Evolutionary conservation across 73 alveolate genomes (phyloP).

Genomic region (Paramecium primaurelia): DNA sequence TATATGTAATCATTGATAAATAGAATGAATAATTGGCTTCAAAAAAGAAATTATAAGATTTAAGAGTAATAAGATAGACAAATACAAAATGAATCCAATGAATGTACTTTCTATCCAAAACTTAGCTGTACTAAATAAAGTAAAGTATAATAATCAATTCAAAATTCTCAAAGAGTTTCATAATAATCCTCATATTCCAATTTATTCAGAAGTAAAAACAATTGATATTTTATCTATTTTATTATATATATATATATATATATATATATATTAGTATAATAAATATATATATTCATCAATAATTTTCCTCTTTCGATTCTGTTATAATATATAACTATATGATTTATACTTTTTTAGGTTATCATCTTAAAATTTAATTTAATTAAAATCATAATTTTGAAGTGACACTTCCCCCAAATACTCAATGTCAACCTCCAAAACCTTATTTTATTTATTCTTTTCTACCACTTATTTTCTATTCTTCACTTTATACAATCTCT

Average conservation of each 20-base stretch:
- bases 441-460: neutral
- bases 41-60: neutral
- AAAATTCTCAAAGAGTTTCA: slow-evolving; percentile 5
- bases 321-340: no score
- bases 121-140: neutral
- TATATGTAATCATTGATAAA: neutral
- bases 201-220: neutral
- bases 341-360: no score
- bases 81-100: neutral
- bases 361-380: no score
- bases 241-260: slow-evolving; percentile 63
- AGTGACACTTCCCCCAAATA: no score
- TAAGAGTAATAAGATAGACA: neutral
- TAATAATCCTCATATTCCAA: neutral
- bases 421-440: no score
- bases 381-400: no score
- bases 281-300: neutral
- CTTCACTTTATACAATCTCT: neutral
- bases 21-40: slow-evolving; percentile 30
- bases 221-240: slow-evolving; percentile 60
- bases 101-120: slow-evolving; percentile 43
- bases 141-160: neutral
- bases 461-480: neutral
- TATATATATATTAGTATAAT: neutral
- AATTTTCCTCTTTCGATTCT: neutral